Percentiles rank a stretch among this genome's conserved stretches.
Conservation (phyloP, 2,329 filamentous ascomycete genomes). For the Dactylellina haptotyla region DNA sequence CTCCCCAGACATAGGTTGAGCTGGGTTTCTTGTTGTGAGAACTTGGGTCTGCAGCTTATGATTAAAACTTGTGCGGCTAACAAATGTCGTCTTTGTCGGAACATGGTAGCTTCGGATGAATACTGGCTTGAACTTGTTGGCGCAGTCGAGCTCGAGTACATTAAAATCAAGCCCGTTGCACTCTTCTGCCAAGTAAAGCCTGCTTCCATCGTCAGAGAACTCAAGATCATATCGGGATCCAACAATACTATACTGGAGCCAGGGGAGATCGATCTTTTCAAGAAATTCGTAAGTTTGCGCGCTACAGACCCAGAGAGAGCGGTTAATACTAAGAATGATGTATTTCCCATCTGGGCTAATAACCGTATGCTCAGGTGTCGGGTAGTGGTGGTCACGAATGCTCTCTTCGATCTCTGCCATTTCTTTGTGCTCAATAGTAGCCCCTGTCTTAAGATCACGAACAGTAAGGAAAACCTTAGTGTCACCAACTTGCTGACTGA, state of each 20-base stretch:
- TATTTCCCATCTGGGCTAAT: slow-evolving; percentile 41
- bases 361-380: slow-evolving; percentile 32
- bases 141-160: slow-evolving; percentile 32
- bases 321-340: slow-evolving; percentile 22
- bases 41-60: slow-evolving; percentile 35
- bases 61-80: slow-evolving; percentile 45
- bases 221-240: slow-evolving; percentile 28
- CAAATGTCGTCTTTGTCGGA: slow-evolving; percentile 31
- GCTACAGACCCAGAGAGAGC: slow-evolving; percentile 26
- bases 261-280: slow-evolving; percentile 36
- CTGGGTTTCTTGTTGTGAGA: slow-evolving; percentile 23
- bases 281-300: slow-evolving; percentile 25
- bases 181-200: slow-evolving; percentile 41
- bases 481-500: background rate
- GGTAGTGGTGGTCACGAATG: slow-evolving; percentile 12
- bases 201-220: slow-evolving; percentile 39
- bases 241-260: slow-evolving; percentile 31
- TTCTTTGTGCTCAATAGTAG: slow-evolving; percentile 4
- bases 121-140: slow-evolving; percentile 33
- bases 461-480: slow-evolving; percentile 28
- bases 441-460: slow-evolving; percentile 30
- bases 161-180: slow-evolving; percentile 46
- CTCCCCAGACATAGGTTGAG: slow-evolving; percentile 35
- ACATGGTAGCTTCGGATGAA: slow-evolving; percentile 44
- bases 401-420: slow-evolving; percentile 19